These are phyloP conservation scores for Ilyonectria robusta DNA, from an alignment of 2,329 filamentous ascomycete species.

Conservation along the genomic window DNA sequence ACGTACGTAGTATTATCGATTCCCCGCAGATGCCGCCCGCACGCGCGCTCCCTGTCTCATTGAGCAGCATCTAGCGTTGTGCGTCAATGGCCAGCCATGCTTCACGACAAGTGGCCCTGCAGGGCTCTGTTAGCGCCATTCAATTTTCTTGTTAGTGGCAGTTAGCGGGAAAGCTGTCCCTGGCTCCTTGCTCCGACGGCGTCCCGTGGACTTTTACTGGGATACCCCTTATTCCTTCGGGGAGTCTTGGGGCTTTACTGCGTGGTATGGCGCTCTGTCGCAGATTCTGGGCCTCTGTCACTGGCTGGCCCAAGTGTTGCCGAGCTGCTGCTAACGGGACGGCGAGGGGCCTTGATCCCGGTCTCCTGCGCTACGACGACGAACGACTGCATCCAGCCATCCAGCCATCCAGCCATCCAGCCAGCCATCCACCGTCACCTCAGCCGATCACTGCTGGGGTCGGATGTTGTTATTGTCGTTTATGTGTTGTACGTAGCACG, in stretches of 20 bases:
- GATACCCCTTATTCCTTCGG: slow-evolving; percentile 28
- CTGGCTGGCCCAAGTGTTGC: slow-evolving; percentile 7
- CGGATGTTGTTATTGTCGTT: slow-evolving; percentile 15
- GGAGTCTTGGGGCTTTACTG: background rate
- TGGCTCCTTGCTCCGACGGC: slow-evolving; percentile 12
- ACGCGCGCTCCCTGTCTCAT: slow-evolving; percentile 12
- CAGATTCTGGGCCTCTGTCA: slow-evolving; percentile 5
- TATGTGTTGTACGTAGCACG: slow-evolving; percentile 7
- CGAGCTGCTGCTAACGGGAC: background rate
- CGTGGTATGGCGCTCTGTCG: slow-evolving; percentile 1
- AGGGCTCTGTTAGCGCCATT: slow-evolving; percentile 23
- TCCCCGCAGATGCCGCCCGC: slow-evolving; percentile 26
- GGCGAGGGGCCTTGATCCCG: slow-evolving; percentile 20
- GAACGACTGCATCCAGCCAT: slow-evolving; percentile 28
- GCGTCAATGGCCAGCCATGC: slow-evolving; percentile 10
- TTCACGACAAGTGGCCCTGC: slow-evolving; percentile 7
- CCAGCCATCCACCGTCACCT: slow-evolving; percentile 4
- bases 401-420: background rate
- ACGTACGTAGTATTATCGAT: slow-evolving; percentile 1
- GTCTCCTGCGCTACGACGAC: slow-evolving; percentile 23
- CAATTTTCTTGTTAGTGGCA: slow-evolving; percentile 20
- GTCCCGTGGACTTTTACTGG: slow-evolving; percentile 23
- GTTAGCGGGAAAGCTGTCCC: slow-evolving; percentile 22
- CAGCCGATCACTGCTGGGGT: slow-evolving; percentile 26
- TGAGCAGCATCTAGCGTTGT: slow-evolving; percentile 11